Evolutionary conservation across 2,329 filamentous ascomycete genomes (phyloP), one percentile per base, ranked within the genome.

Genomic region (Hirsutella rhossiliensis): DNA sequence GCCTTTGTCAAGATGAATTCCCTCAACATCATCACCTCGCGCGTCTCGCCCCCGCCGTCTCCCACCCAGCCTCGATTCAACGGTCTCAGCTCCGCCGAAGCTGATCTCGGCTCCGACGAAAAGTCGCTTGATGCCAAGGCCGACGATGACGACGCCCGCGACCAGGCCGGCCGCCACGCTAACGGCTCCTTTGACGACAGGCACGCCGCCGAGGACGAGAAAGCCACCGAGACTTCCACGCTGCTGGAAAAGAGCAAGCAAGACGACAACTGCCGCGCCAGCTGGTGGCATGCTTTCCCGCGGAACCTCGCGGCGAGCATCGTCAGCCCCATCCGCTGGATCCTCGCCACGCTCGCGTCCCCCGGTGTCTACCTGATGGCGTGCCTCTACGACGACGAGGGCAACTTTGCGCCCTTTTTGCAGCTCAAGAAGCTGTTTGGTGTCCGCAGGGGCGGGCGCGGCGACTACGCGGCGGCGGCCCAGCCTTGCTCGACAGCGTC

Each of bases 21-120:
- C 58, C 74, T 95, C 72, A 94, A 92, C 70, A 87, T 95, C 64
- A 79, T 96, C 63, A 92, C 87, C 59, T 80, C 86, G 62, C 82
- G 84, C 68, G 85, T 89, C 62, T 80, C 78, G 55, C 75, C 78
- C 52, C 63, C 76, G 44, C 66, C 75, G 47, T 78, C 70, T 54
- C 71, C 76, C 30, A 60, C 62, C 38, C 71, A 75, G 44, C 73
- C 77, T 46, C 72, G 77, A 60, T 75, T 76, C 49, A 80, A 79
- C 61, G 81, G 78, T 27, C 66, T 79, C 55, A 68, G 68, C 53
- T 72, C 71, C 48, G 62, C 78, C 48, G 66, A 69, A 48, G 58
- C 74, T 40, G 65, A 67, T 41, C 61, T 71, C 50, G 58, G 66
- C 46, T 60, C 68, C 45, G 65, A 66, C 47, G 67, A 67, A 47